Evolutionary conservation across 2,329 filamentous ascomycete species (phyloP), one percentile per base, ranked within the genome.

Genomic region (Verticillium nubilum): DNA sequence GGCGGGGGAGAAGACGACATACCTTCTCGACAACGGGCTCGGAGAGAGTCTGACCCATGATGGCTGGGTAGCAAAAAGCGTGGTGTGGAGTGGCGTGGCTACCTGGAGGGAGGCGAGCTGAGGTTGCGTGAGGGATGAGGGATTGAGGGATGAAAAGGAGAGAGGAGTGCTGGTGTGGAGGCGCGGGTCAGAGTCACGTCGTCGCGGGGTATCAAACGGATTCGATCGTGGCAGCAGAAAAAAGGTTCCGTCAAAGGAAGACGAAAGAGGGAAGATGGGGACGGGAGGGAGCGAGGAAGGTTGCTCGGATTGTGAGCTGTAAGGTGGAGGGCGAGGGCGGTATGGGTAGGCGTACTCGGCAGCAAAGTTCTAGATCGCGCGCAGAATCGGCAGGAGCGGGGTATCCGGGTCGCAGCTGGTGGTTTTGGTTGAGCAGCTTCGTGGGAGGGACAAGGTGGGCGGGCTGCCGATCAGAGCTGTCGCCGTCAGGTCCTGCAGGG

Each of bases 21-120:
- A 99, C 95, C 93, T 99, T 99, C 75, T 98, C 95, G 76, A 97
- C 90, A 72, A 99, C 93, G 72, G 95, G 95, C 84, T 99, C 95
- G 72, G 94, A 98, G 74, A 99, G 88, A 78, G 95, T 99, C 84
- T 99, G 95, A 86, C 95, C 95, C 95, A 99, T 99, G 79, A 74
- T 75, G 73, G 73, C 67, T 68, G 59, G 57, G 35, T 42, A 62
- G 60, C 56, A 53, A 60, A 53, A 65, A 68, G 63, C 67, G 66
- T 68, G n/a, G 37, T 10, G 19, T 23, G 37, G 37, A 47, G 69
- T 66, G 68, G 69, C 66, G 62, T 63, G 64, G 66, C 68, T 70
- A 70, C 69, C 63, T 59, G 55, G 42, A 31, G 19, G 26, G 33
- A 5, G 56, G 52, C 59, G 31, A 58, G 54, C 56, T 54, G 28